Evolutionary conservation across 148 eudicot species (phyloP), one percentile per base, ranked within the genome.

Genomic region (Gaultheria prostrata): DNA sequence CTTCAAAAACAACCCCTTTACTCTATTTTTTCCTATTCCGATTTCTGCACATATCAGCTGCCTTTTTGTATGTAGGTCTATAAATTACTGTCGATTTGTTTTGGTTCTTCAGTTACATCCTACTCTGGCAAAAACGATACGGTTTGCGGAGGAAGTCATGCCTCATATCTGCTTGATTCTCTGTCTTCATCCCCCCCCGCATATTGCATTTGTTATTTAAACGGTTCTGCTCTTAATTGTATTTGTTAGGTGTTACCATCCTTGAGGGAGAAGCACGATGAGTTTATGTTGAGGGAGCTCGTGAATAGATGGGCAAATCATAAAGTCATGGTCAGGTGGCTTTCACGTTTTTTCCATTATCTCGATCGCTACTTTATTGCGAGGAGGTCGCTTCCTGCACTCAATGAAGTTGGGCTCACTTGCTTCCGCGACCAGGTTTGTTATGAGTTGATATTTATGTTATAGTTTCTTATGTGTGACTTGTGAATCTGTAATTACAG

Each of bases 291-390:
- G 82, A 69, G 86, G 80, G 89, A 89, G 85, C 88, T 89, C 28
- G 88, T 80, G 26, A 83, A 74, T 17, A 87, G 88, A 85, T 89
- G 89, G 91, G 83, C 21, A 26, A 85, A 87, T 82, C 88, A 89
- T 74, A 87, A 89, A 82, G 59, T 87, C 67, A 85, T 89, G 89
- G 86, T 87, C 63, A 87, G 87, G 85, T 89, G 88, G 89, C 86
- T 87, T 57, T 81, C 89, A 20, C 87, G 89, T 11, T 89, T 87
- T 61, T 89, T 89, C 70, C 79, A 87, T 82, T 89, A 89, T 82
- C 85, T 89, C 57, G 88, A 89, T 83, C 85, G 91, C 45, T 89
- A 89, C 61, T 89, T 87, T 76, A 76, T 89, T 77, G 70, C 88
- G 53, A 82, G 87, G 77, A 87, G 81, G 63, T 78, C 85, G 7